phyloP scores from a whole-genome alignment of 1,284 basidiomycete genomes.

The Cryptococcus sp. region DNA sequence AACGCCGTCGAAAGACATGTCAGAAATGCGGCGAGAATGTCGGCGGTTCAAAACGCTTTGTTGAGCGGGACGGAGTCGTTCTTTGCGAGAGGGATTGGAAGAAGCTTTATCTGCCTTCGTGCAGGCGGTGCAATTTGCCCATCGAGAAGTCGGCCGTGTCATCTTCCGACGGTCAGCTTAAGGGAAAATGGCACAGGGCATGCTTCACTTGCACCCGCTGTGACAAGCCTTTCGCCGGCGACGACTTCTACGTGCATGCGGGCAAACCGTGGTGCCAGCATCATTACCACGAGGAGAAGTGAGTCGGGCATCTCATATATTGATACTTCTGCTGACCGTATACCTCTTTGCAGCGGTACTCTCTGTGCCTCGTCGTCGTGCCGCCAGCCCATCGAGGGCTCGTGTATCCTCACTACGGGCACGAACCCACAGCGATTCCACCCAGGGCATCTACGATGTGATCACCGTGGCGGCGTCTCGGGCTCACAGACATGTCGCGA shows the following conservation, averaged over 20 bases:
- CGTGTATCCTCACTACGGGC: constrained; percentile 70
- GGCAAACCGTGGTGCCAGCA: constrained; percentile 83
- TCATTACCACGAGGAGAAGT: constrained; percentile 85
- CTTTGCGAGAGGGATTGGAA: constrained; percentile 89
- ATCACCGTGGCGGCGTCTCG: constrained; percentile 56
- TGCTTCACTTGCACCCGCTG: constrained; percentile 85
- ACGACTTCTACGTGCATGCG: constrained; percentile 82
- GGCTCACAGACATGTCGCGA: constrained; percentile 37
- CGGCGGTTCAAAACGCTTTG: constrained; percentile 71
- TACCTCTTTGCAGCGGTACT: constrained; percentile 58
- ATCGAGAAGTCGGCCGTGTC: constrained; percentile 91
- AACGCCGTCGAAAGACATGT: constrained; percentile 55
- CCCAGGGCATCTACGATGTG: constrained; percentile 73
- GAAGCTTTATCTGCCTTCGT: constrained; percentile 85
- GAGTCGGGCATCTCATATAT: constrained; percentile 27
- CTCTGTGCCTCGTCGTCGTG: constrained; percentile 76
- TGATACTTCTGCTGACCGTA: constrained; percentile 10
- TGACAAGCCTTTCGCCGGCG: constrained; percentile 82
- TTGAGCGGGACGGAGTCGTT: constrained; percentile 66
- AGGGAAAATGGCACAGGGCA: constrained; percentile 85
- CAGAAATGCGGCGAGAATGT: constrained; percentile 68
- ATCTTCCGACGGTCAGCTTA: constrained; percentile 83
- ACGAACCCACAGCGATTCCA: constrained; percentile 77
- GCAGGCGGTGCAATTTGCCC: constrained; percentile 74
- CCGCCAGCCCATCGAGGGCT: constrained; percentile 83